These are phyloP conservation scores for Russula emetica DNA, from an alignment of 768 basidiomycete species.

Conservation along the genomic window DNA sequence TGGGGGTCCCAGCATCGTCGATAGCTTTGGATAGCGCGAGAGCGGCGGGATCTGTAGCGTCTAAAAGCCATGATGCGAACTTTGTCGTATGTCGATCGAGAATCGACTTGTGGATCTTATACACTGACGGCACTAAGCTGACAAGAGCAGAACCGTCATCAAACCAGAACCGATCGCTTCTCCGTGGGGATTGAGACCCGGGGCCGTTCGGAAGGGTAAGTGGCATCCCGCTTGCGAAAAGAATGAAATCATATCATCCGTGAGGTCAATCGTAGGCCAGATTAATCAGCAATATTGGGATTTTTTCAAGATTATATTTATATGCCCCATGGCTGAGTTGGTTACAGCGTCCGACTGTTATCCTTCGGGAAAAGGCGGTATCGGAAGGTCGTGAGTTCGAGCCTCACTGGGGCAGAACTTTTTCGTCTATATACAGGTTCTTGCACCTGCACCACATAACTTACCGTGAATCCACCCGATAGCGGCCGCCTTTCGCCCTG, in stretches of 20 bases:
- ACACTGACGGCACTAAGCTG: slow-evolving; percentile 42
- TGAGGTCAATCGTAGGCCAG: not conserved
- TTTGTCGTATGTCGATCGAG: slow-evolving; percentile 48
- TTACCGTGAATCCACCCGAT: not conserved
- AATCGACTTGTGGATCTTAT: slow-evolving; percentile 54
- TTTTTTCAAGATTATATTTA: not conserved
- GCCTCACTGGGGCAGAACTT: slow-evolving; percentile 48
- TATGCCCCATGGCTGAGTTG: slow-evolving; percentile 51
- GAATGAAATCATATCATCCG: not conserved
- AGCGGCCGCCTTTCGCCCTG: not conserved
- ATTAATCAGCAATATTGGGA: not conserved
- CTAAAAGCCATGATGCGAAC: slow-evolving; percentile 27
- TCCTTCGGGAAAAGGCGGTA: slow-evolving; percentile 18
- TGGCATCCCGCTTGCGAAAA: not conserved
- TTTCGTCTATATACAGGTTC: slow-evolving; percentile 3
- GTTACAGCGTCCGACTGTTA: slow-evolving; percentile 51
- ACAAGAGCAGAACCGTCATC: slow-evolving; percentile 60
- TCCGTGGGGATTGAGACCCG: not conserved
- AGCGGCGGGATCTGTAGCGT: not conserved
- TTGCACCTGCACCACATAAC: too few relatives aligned
- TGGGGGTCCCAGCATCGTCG: slow-evolving; percentile 15
- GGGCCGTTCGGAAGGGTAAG: slow-evolving; percentile 4
- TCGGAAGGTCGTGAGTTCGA: slow-evolving; percentile 54
- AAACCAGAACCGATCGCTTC: slow-evolving; percentile 44
- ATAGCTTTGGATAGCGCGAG: not conserved